Conservation (phyloP, 352 stramenopile species). For the Phytophthora fragariae region DNA sequence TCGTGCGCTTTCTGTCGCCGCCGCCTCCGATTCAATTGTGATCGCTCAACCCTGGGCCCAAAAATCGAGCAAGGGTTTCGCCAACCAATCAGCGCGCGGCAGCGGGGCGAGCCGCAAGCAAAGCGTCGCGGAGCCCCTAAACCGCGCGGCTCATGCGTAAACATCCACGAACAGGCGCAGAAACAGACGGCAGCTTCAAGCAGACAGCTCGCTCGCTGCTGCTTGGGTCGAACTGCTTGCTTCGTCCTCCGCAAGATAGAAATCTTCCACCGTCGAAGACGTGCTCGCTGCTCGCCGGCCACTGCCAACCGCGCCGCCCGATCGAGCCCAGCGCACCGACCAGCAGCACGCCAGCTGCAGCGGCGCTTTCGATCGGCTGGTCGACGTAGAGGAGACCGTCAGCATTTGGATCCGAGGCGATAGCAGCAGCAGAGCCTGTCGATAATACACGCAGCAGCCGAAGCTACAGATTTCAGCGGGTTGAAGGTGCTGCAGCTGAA, state of each 20-base stretch:
- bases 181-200: conserved; percentile 11
- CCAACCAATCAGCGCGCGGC: conserved; percentile 20
- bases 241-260: background rate
- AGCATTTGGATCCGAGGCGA: conserved; percentile 1
- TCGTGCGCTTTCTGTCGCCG: background rate
- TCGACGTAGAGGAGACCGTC: conserved; percentile 11
- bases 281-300: background rate
- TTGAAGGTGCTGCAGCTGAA: background rate
- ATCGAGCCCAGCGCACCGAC: background rate
- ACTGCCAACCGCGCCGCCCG: background rate
- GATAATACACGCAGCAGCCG: conserved; percentile 10
- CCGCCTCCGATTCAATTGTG: conserved; percentile 34
- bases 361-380: background rate
- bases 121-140: background rate
- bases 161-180: conserved; percentile 27
- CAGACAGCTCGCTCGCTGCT: background rate
- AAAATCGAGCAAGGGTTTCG: conserved; percentile 15
- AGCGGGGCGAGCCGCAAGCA: conserved; percentile 22
- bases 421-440: conserved; percentile 8
- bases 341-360: conserved; percentile 5
- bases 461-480: conserved; percentile 5
- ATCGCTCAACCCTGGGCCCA: conserved; percentile 1
- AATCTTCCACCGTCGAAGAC: conserved; percentile 8
- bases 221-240: no score
- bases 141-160: conserved; percentile 29